A percentile compares a stretch with the other conserved stretches of the same genome.
Evolutionary conservation across 208 protist species (phyloP).

Genomic region (Leishmania martiniquensis): DNA sequence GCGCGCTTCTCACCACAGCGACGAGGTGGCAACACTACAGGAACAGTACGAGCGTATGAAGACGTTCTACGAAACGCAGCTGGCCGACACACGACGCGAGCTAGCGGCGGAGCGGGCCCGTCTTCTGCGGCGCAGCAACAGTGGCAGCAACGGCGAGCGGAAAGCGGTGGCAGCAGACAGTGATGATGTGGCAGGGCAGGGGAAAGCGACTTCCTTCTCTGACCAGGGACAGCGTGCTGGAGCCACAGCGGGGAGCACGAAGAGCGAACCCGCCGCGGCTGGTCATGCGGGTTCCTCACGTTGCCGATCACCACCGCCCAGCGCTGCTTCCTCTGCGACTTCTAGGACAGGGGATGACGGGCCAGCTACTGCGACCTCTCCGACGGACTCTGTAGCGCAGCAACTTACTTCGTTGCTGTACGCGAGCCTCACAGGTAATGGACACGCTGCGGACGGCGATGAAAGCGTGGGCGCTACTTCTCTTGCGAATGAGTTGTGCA

Average conservation of each 20-base stretch:
- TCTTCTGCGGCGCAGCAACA: conserved; percentile 18
- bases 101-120: conserved; percentile 47
- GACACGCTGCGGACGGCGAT: neutral
- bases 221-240: neutral
- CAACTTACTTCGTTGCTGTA: conserved; percentile 60
- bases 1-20: conserved; percentile 46
- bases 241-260: neutral
- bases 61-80: conserved; percentile 71
- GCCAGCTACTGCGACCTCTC: neutral
- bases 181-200: neutral
- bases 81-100: conserved; percentile 77
- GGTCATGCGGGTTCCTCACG: neutral
- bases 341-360: neutral
- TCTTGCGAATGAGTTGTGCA: neutral
- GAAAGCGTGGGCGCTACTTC: neutral
- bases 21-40: conserved; percentile 57
- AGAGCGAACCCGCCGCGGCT: neutral
- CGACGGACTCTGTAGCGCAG: conserved; percentile 11
- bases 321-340: neutral
- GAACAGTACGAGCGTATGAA: conserved; percentile 73
- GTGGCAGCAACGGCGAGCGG: neutral
- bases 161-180: neutral
- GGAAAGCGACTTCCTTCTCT: neutral
- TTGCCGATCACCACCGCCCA: neutral
- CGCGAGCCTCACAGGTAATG: conserved; percentile 10